Percentiles rank a stretch among this genome's conserved stretches.
phyloP scores from a whole-genome alignment of 2,329 filamentous ascomycete species.

The Colletotrichum incanum region DNA sequence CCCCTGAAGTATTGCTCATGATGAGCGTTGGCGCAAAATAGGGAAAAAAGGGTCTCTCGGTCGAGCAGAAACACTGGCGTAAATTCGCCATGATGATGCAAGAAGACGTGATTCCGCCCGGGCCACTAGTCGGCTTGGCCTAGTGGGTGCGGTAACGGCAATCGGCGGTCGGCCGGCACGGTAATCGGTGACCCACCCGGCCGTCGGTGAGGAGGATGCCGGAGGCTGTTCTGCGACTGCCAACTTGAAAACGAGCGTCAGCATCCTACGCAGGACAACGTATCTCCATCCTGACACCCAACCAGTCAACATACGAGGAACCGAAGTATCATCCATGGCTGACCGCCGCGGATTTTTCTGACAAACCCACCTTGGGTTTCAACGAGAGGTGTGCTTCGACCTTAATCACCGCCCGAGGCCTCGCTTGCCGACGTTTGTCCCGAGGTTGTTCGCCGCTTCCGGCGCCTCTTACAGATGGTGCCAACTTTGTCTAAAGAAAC shows the following conservation, averaged over 20 bases:
- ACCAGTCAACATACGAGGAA: conserved; percentile 23
- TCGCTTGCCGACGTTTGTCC: conserved; percentile 22
- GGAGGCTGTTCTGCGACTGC: conserved; percentile 18
- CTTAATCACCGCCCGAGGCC: conserved; percentile 28
- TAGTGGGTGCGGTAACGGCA: conserved; percentile 29
- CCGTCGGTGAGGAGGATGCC: conserved; percentile 24
- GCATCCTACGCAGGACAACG: conserved; percentile 14
- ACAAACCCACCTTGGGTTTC: conserved; percentile 32
- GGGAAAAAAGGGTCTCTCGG: neutral
- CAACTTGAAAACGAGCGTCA: conserved; percentile 8
- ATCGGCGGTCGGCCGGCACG: conserved; percentile 39
- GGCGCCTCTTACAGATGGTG: neutral
- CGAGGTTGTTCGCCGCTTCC: conserved; percentile 17
- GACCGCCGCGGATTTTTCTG: conserved; percentile 22
- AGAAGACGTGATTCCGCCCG: conserved; percentile 40
- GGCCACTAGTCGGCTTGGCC: conserved; percentile 38
- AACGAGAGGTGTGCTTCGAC: conserved; percentile 22
- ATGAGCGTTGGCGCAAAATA: conserved; percentile 10
- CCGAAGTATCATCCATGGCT: conserved; percentile 28
- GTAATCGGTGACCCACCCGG: conserved; percentile 34
- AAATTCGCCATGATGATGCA: conserved; percentile 40
- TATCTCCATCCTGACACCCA: conserved; percentile 8
- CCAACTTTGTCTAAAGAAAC: neutral
- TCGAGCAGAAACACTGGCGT: conserved; percentile 21
- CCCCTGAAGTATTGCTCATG: neutral